Evolutionary conservation across 176 grass and related monocot species (phyloP), one percentile per base, ranked within the genome.

Genomic region (Aegilops sharonensis): DNA sequence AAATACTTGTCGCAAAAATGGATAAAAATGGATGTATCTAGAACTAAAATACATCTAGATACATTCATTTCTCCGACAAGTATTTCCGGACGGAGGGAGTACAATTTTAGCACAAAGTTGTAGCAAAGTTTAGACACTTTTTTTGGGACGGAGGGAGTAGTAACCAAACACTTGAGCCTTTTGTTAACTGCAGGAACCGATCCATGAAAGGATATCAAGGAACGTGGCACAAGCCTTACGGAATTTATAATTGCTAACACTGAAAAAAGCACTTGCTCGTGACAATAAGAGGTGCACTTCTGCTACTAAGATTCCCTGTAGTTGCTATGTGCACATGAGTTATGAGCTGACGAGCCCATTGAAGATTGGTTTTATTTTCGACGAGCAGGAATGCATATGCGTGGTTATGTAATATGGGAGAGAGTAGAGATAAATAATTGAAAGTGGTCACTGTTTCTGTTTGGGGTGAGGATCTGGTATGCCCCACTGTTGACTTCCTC

Each of bases 131-230:
- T 1, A 27, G 27, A 27, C 27, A 27, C 27, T 27, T 27, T 27
- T 27, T 27, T 27, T 27, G 27, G 27, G 27, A 27, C 27, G 27
- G 27, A 31, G 34, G 34, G 4, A 35, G 77, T 66, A 66, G 27
- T 17, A 42, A 54, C 54, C 20, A 86, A 9, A 60, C 62, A 68
- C 75, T 80, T 57, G 37, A 84, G 15, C 82, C 50, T 47, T 75
- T 76, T 86, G 4, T 79, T 59, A 79, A 83, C 81, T 84, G 14
- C 67, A 98, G 97, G 97, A 92, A 75, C 94, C 89, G 3, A 88
- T 98, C 37, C 90, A 90, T 52, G 86, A 94, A 29, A 96, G 94
- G 80, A 98, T 98, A 83, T 98, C 92, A 34, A 96, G 90, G 73
- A 98, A 98, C 25, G 87, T 98, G 1, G 78, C 90, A 24, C 32